Conservation (phyloP, 805 yeast species). For the Cyberlindnera americana region DNA sequence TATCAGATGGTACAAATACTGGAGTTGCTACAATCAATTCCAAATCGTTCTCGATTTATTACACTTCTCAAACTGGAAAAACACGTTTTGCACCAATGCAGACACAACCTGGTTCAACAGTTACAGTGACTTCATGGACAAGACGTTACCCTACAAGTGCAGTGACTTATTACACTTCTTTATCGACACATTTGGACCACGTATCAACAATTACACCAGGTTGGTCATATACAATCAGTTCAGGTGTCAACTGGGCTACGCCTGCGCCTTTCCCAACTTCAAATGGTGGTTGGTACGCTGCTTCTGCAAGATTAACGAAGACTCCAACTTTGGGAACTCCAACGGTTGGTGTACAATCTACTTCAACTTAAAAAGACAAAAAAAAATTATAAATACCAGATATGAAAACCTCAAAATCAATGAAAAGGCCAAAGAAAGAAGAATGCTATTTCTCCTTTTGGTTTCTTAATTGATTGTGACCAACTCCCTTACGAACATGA, state of each 20-base stretch:
- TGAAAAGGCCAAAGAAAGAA: too few species aligned
- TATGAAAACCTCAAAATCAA: too few species aligned
- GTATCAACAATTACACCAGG: conserved; percentile 79
- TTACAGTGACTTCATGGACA: conserved; percentile 65
- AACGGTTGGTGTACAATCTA: background rate
- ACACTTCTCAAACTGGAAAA: conserved; percentile 72
- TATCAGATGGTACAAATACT: conserved; percentile 34
- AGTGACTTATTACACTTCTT: conserved; percentile 54
- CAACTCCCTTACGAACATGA: too few species aligned
- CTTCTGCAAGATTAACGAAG: conserved; percentile 41
- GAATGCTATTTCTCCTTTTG: too few species aligned
- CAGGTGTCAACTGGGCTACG: conserved; percentile 65
- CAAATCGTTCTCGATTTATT: conserved; percentile 62
- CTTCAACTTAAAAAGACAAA: background rate
- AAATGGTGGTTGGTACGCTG: conserved; percentile 59
- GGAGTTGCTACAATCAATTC: conserved; percentile 41
- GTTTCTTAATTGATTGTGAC: too few species aligned
- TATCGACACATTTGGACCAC: conserved; percentile 30
- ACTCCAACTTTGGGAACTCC: conserved; percentile 12
- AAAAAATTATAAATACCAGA: too few species aligned
- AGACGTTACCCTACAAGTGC: conserved; percentile 66
- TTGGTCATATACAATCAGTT: conserved; percentile 68
- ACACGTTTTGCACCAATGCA: conserved; percentile 93
- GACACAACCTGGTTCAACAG: conserved; percentile 69
- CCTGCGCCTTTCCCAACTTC: conserved; percentile 67